These are phyloP conservation scores for Zoysia pacifica DNA, from an alignment of 176 grass and related monocot genomes.

Conservation along the genomic window DNA sequence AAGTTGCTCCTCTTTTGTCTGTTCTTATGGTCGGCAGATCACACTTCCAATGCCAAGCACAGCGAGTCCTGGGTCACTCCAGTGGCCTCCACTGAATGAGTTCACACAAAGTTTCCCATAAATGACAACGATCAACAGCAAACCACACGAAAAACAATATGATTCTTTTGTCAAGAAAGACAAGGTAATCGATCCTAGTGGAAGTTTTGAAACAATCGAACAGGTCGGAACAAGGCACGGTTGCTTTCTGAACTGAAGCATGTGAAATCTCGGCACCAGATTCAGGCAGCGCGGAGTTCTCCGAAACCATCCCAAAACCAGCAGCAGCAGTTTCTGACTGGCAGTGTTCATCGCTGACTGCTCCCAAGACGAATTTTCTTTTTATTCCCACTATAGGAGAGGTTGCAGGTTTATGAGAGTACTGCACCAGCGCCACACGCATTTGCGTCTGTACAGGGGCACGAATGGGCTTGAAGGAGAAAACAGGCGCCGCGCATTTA, in stretches of 20 bases:
- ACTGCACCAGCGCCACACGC: too few relatives aligned
- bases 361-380: neutral
- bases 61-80: neutral
- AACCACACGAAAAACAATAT: neutral
- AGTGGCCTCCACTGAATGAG: neutral
- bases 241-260: neutral
- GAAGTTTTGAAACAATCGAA: neutral
- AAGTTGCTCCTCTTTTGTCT: conserved; percentile 30
- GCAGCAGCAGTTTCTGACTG: neutral
- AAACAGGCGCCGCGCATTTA: neutral
- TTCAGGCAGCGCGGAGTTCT: too few relatives aligned
- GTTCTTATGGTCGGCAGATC: conserved; percentile 12
- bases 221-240: neutral
- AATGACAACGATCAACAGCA: conserved; percentile 9
- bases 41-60: neutral
- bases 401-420: neutral
- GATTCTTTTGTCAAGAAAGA: neutral
- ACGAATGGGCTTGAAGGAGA: neutral
- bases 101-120: neutral
- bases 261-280: neutral
- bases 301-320: neutral
- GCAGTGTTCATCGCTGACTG: neutral
- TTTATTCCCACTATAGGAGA: too few relatives aligned
- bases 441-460: neutral
- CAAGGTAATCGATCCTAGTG: neutral